phyloP scores from a whole-genome alignment of 441 rosid genomes.

The Gossypium schwendimanii region DNA sequence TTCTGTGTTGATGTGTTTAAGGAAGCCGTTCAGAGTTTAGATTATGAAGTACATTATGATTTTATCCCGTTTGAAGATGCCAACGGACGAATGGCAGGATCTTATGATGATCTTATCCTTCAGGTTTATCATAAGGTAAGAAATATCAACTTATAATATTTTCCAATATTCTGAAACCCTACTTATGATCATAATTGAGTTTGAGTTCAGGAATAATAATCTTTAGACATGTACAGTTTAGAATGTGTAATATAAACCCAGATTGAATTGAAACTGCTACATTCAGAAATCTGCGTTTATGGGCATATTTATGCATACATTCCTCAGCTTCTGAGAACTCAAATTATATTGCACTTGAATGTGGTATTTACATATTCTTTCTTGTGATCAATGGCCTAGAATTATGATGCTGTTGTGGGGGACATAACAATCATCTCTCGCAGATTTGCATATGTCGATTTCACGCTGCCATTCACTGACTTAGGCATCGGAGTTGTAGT shows the following conservation, averaged over 20 bases:
- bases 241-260: no score
- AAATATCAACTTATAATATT: neutral
- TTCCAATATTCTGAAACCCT: no score
- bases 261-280: no score
- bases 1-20: constrained; percentile 33
- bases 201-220: no score
- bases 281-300: no score
- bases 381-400: constrained; percentile 15
- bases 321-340: neutral
- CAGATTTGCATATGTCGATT: constrained; percentile 26
- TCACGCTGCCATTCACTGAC: constrained; percentile 43
- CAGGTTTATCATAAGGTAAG: constrained; percentile 22
- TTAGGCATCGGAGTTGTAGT: constrained; percentile 42
- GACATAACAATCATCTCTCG: constrained; percentile 32
- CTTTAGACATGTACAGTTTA: no score
- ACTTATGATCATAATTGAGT: no score
- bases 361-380: neutral
- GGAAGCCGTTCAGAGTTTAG: constrained; percentile 19
- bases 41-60: constrained; percentile 17
- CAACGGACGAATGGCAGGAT: constrained; percentile 11
- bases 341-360: constrained; percentile 1
- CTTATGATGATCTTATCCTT: constrained; percentile 19
- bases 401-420: constrained; percentile 38
- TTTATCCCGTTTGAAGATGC: constrained; percentile 24
- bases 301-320: neutral